Conservation (phyloP, 1,139 yeast species). For the Suhomyces coccinellae region DNA sequence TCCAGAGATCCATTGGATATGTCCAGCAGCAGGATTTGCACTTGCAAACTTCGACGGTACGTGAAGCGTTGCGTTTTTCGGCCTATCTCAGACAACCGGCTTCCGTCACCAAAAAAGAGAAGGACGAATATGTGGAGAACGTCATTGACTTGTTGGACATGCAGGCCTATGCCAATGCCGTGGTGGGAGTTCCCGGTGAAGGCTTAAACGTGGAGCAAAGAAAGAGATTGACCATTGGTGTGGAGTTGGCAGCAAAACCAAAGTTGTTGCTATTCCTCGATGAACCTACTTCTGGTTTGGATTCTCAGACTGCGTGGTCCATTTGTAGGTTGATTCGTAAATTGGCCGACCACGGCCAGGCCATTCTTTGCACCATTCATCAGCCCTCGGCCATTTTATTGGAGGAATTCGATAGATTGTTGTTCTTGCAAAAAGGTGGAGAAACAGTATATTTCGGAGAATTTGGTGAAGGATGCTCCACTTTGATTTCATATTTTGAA, state of each 20-base stretch:
- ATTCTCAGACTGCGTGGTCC: constrained; percentile 48
- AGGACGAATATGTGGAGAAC: constrained; percentile 37
- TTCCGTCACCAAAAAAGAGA: constrained; percentile 29
- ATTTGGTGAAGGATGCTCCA: constrained; percentile 57
- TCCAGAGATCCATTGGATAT: constrained; percentile 44
- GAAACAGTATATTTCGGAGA: constrained; percentile 80
- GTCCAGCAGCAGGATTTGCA: constrained; percentile 45
- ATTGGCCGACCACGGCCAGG: constrained; percentile 46
- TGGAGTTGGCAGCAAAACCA: constrained; percentile 43
- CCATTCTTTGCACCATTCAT: constrained; percentile 45
- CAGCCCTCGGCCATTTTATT: constrained; percentile 44
- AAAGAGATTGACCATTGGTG: constrained; percentile 40
- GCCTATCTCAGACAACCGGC: constrained; percentile 40
- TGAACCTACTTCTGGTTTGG: constrained; percentile 54
- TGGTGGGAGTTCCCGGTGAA: constrained; percentile 43
- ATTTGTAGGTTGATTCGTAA: constrained; percentile 43
- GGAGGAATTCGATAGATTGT: constrained; percentile 70
- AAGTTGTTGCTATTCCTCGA: constrained; percentile 36
- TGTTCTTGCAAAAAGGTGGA: constrained; percentile 51
- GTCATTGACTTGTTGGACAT: constrained; percentile 39
- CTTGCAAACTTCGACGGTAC: constrained; percentile 36
- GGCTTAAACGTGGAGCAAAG: constrained; percentile 43
- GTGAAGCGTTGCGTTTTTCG: constrained; percentile 38
- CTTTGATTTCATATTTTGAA: constrained; percentile 57
- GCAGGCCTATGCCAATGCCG: constrained; percentile 36